A percentile compares a stretch with the other conserved stretches of the same genome.
These are phyloP conservation scores for Leptosphaerulina australis DNA, from an alignment of 2,329 filamentous ascomycete genomes.

Conservation along the genomic window DNA sequence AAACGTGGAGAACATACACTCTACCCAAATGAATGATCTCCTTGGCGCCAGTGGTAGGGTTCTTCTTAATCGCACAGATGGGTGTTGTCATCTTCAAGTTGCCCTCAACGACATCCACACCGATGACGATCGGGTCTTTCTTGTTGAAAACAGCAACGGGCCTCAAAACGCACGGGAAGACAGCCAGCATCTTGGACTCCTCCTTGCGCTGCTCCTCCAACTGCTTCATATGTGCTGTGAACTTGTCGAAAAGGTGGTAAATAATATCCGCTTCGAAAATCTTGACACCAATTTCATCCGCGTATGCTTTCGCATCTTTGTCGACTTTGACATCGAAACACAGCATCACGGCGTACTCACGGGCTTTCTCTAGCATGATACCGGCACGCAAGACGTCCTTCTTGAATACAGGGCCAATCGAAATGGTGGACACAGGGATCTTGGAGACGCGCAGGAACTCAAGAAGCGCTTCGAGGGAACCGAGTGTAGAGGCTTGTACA, in stretches of 20 bases:
- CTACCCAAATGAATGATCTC: constrained; percentile 85
- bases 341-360: constrained; percentile 97
- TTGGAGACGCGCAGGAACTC: constrained; percentile 96
- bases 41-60: constrained; percentile 77
- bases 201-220: constrained; percentile 92
- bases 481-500: constrained; percentile 95
- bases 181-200: constrained; percentile 90
- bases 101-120: constrained; percentile 94
- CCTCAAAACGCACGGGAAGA: constrained; percentile 92
- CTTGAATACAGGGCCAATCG: constrained; percentile 97
- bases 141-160: constrained; percentile 98
- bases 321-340: constrained; percentile 99
- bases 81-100: constrained; percentile 86
- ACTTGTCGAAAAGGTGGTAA: constrained; percentile 96
- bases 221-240: constrained; percentile 91
- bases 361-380: constrained; percentile 94
- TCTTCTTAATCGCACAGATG: constrained; percentile 83
- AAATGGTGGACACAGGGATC: constrained; percentile 96
- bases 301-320: constrained; percentile 90
- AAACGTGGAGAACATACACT: constrained; percentile 71
- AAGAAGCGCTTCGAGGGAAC: constrained; percentile 91
- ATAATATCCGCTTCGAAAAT: constrained; percentile 99
- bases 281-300: constrained; percentile 93
- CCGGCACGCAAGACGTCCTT: constrained; percentile 93
- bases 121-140: constrained; percentile 91